Evolutionary conservation across 148 eudicot species (phyloP).

Genomic region (Simmondsia chinensis): DNA sequence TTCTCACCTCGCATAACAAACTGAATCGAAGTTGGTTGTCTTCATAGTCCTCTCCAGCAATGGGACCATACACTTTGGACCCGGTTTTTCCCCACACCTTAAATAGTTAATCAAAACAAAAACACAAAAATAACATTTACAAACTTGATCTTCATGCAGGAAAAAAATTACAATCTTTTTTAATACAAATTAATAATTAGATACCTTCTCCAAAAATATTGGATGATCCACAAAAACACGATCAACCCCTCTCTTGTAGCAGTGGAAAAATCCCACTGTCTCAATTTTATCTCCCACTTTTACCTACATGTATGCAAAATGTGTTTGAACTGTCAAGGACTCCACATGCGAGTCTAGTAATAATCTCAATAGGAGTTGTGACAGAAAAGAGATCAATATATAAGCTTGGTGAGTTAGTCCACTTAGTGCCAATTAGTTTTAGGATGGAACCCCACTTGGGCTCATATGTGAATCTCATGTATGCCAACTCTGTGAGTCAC

Average conservation of each 20-base stretch:
- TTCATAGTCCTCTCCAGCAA: slow-evolving; percentile 56
- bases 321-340: neutral
- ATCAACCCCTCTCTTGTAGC: slow-evolving; percentile 77
- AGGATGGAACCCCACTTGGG: too few relatives aligned
- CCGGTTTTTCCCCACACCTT: slow-evolving; percentile 94
- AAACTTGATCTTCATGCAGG: neutral
- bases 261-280: slow-evolving; percentile 66
- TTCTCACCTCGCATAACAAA: slow-evolving; percentile 62
- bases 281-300: slow-evolving; percentile 50
- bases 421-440: too few relatives aligned
- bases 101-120: neutral
- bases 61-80: slow-evolving; percentile 80
- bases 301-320: slow-evolving; percentile 23
- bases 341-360: too few relatives aligned
- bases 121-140: neutral
- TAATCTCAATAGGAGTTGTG: neutral
- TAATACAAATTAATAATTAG: neutral
- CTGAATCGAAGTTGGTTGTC: slow-evolving; percentile 88
- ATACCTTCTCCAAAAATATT: slow-evolving; percentile 63
- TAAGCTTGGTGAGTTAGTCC: too few relatives aligned
- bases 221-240: slow-evolving; percentile 83
- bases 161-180: neutral
- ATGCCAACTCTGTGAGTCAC: too few relatives aligned
- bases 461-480: too few relatives aligned
- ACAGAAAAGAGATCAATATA: too few relatives aligned